Evolutionary conservation across 495 filamentous ascomycete species (phyloP), one percentile per base, ranked within the genome.

Genomic region (Neurospora sublineolata): DNA sequence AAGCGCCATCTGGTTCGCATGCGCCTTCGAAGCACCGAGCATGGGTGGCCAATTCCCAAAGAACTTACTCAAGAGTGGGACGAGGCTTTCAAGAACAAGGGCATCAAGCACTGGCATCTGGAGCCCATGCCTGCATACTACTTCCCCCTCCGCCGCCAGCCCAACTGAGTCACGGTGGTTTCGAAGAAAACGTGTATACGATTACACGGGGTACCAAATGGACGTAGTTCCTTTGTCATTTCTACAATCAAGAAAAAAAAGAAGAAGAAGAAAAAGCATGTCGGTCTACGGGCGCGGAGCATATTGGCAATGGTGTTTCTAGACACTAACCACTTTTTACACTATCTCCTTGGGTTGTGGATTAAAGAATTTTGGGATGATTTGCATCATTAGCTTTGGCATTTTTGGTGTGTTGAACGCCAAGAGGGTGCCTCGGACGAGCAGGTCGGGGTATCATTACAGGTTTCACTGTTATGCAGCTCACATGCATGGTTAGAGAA

Each of bases 1-100:
- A 83, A 83, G 78, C 80, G 84, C 58, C 84, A 86, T 70, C 75
- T 86, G 52, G 84, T 86, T 68, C 84, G 84, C 77, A 85, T 84
- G 83, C 80, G 84, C 73, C 82, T 85, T 42, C 83, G 84, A 68
- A 84, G 79, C 77, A 75, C 82, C 60, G 75, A 73, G 36, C 78
- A 78, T 20, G 83, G 83, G 30, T 86, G 84, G 84, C 69, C 76
- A 36, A 84, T 86, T 52, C 84, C 84, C 18, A 72, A 75, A 11
- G 81, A 80, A 71, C 79, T 86, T 30, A 72, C 74, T 70, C 74
- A 70, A 68, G 83, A 84, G 69, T 86, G 83, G 83, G 71, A 80
- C 42, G 75, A 81, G 69, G 84, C 84, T 33, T 86, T 85, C 70
- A 77, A 78, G 23, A 73, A 76, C 69, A 73, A 81, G 42, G 81